phyloP scores from a whole-genome alignment of 257 asterid genomes.

The Gardenia jasminoides region DNA sequence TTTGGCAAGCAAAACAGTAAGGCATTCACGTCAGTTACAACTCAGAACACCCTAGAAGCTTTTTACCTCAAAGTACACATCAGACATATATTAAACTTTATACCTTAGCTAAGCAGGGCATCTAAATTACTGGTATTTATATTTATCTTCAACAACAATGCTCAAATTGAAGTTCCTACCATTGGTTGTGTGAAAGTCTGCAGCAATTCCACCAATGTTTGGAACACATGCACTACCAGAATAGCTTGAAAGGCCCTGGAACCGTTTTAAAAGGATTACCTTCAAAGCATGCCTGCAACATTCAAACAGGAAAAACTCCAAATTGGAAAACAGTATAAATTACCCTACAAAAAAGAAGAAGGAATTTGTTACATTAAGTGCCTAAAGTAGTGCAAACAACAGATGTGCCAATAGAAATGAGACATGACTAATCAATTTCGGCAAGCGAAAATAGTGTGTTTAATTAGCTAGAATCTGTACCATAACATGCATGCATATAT shows the following conservation, averaged over 20 bases:
- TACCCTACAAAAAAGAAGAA: no score
- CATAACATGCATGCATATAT: neutral
- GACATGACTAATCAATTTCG: constrained; percentile 2
- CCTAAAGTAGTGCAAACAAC: neutral
- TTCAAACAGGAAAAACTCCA: neutral
- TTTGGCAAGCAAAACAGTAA: neutral
- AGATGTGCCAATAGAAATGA: neutral
- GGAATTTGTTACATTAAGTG: neutral
- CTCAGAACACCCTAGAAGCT: neutral
- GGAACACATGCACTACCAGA: constrained; percentile 89
- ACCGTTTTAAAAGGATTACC: constrained; percentile 96
- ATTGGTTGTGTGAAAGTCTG: neutral
- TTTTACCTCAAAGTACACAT: neutral
- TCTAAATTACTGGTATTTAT: neutral
- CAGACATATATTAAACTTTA: neutral
- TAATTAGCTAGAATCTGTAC: neutral
- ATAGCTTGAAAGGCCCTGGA: constrained; percentile 95
- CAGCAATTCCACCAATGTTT: constrained; percentile 71
- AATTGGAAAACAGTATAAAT: neutral
- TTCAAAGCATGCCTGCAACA: constrained; percentile 77
- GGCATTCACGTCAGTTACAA: neutral
- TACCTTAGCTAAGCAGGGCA: neutral
- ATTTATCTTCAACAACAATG: neutral
- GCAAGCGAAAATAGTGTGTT: neutral
- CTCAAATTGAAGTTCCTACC: neutral